These are phyloP conservation scores for Mortierella sp. DNA, from an alignment of 371 early-diverging fungal species.

Conservation along the genomic window DNA sequence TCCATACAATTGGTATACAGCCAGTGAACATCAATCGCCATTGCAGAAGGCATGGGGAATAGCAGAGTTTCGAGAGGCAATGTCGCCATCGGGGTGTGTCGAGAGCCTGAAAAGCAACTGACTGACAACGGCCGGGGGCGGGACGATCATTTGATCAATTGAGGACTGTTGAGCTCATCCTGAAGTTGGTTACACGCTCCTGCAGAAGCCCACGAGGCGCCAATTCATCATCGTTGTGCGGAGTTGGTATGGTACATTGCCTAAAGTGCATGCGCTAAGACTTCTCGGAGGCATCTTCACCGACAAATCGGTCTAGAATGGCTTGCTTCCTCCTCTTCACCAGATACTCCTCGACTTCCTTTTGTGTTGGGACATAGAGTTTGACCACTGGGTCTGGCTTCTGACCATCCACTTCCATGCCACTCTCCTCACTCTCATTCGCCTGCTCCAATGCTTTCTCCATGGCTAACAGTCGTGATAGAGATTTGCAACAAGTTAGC, in stretches of 20 bases:
- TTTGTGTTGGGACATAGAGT: slow-evolving; percentile 68
- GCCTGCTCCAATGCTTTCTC: slow-evolving; percentile 38
- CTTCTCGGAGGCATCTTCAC: slow-evolving; percentile 25
- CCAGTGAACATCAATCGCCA: too few relatives aligned
- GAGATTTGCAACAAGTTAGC: not conserved
- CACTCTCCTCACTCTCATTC: slow-evolving; percentile 42
- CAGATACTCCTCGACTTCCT: slow-evolving; percentile 81
- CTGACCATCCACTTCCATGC: slow-evolving; percentile 55
- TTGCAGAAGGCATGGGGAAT: too few relatives aligned
- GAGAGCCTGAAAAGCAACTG: too few relatives aligned
- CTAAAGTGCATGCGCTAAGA: not conserved
- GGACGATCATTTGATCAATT: too few relatives aligned
- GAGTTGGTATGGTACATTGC: not conserved
- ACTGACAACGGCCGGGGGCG: too few relatives aligned
- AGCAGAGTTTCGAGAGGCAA: too few relatives aligned
- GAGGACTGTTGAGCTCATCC: too few relatives aligned
- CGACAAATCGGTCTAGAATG: slow-evolving; percentile 55
- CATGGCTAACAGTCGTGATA: slow-evolving; percentile 21
- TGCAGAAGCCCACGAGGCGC: too few relatives aligned
- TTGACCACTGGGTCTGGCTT: slow-evolving; percentile 30
- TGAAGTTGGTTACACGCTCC: too few relatives aligned
- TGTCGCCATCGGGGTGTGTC: too few relatives aligned
- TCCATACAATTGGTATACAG: too few relatives aligned
- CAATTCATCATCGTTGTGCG: too few relatives aligned
- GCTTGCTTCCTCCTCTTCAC: slow-evolving; percentile 74